Evolutionary conservation across 2,329 filamentous ascomycete species (phyloP), one percentile per base, ranked within the genome.

Genomic region (Endothia cerciana): DNA sequence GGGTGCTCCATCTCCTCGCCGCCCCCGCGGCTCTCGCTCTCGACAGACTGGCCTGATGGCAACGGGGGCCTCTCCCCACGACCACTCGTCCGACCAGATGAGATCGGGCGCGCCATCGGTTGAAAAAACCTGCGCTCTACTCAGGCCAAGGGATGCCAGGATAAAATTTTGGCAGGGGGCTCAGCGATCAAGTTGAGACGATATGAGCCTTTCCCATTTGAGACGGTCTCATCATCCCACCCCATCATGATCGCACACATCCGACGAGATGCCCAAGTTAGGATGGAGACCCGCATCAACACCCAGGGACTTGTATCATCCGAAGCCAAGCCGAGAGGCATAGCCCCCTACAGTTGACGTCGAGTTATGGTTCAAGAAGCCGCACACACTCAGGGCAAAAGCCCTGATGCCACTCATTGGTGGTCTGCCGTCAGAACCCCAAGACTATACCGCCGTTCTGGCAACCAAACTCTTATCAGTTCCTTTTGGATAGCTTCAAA

Each of bases 91-190:
- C 79, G 78, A 64, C 75, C 79, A 64, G 79, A 78, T 13, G 79
- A 82, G 57, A 87, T 86, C 74, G 85, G 85, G 6, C 78, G 81
- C 36, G 84, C 84, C 3, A 81, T 87, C 62, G 84, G 84, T n/a
- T 87, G 78, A 58, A 25, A 25, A 3, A 19, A 4, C 17, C 55
- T 6, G 2, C 22, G 8, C 17, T 30, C 17, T 28, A 28, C n/a
- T n/a, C 15, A 33, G 36, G n/a, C 3, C 22, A 30, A 28, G 38
- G 38, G 22, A n/a, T 19, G 40, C 25, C 17, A 47, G 43, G 25
- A 22, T 10, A 22, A n/a, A 17, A 41, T 36, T 4, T 36, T 1
- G 33, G 25, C 17, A 33, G 3, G 1, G 17, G 47, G 22, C 47
- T 11, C 17, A 22, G 28, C 22, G 6, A 28, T 25, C 13, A 30